These are phyloP conservation scores for Cladosporium sp. DNA, from an alignment of 2,329 filamentous ascomycete genomes.

Conservation along the genomic window DNA sequence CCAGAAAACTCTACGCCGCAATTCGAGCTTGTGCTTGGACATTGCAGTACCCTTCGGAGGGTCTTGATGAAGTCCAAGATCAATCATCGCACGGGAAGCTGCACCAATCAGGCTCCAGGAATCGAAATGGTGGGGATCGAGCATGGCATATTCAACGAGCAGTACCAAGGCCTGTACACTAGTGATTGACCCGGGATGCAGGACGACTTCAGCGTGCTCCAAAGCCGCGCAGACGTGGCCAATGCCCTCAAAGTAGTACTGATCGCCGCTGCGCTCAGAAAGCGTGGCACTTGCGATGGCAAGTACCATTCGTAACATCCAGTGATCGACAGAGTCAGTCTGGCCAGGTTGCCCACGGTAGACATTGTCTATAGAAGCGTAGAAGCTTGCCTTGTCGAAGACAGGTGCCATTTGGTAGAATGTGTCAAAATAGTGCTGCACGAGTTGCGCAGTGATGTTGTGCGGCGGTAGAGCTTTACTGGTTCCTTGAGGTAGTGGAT, in stretches of 20 bases:
- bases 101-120: slow-evolving; percentile 92
- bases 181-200: slow-evolving; percentile 76
- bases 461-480: slow-evolving; percentile 64
- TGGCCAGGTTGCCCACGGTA: slow-evolving; percentile 66
- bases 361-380: slow-evolving; percentile 73
- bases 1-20: slow-evolving; percentile 80
- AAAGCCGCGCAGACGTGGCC: slow-evolving; percentile 64
- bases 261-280: slow-evolving; percentile 62
- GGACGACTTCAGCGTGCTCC: slow-evolving; percentile 72
- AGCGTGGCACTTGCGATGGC: slow-evolving; percentile 74
- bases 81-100: slow-evolving; percentile 79
- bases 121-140: slow-evolving; percentile 88
- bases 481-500: slow-evolving; percentile 61
- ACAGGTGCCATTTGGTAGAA: slow-evolving; percentile 76
- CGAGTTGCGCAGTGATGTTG: slow-evolving; percentile 61
- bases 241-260: slow-evolving; percentile 58
- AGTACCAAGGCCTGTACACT: slow-evolving; percentile 86
- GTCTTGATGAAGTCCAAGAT: slow-evolving; percentile 90
- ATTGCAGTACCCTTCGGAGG: slow-evolving; percentile 66
- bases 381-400: slow-evolving; percentile 74
- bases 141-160: slow-evolving; percentile 81
- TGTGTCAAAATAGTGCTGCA: slow-evolving; percentile 82
- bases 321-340: slow-evolving; percentile 67
- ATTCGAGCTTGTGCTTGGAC: slow-evolving; percentile 66
- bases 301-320: slow-evolving; percentile 83